Evolutionary conservation across 208 protist species (phyloP).

Genomic region (Acanthamoeba healyi): DNA sequence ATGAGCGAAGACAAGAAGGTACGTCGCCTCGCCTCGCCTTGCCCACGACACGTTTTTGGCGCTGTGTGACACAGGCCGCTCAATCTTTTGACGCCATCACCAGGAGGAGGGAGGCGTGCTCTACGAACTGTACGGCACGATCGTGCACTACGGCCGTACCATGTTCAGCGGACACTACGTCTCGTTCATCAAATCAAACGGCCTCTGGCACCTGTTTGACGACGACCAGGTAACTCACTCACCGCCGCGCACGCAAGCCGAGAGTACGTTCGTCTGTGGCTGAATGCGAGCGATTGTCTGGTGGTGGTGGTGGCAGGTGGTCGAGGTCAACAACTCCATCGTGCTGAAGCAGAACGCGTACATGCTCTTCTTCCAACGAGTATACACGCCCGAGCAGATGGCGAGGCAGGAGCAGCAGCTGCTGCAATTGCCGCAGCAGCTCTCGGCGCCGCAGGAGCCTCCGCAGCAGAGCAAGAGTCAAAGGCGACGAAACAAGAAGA

Average conservation of each 20-base stretch:
- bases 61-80: too few species aligned
- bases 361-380: slow-evolving; percentile 73
- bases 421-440: not conserved
- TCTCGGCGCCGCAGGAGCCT: not conserved
- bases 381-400: slow-evolving; percentile 48
- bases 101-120: slow-evolving; percentile 42
- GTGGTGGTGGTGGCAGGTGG: too few species aligned
- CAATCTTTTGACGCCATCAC: too few species aligned
- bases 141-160: slow-evolving; percentile 75
- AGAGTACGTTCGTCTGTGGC: too few species aligned
- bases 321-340: slow-evolving; percentile 62
- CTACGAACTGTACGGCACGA: slow-evolving; percentile 73
- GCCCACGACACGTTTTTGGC: too few species aligned
- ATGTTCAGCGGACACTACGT: slow-evolving; percentile 78
- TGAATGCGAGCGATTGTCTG: too few species aligned
- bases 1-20: slow-evolving; percentile 77
- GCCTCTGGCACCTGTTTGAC: slow-evolving; percentile 74
- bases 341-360: slow-evolving; percentile 78
- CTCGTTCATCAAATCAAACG: slow-evolving; percentile 71
- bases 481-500: too few species aligned
- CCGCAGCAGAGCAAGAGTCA: too few species aligned
- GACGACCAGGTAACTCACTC: too few species aligned
- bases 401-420: not conserved
- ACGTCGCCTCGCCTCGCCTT: too few species aligned
- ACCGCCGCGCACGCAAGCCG: too few species aligned